Evolutionary conservation across 805 yeast genomes (phyloP), one percentile per base, ranked within the genome.

Genomic region (Zygosaccharomyces pseudorouxii): DNA sequence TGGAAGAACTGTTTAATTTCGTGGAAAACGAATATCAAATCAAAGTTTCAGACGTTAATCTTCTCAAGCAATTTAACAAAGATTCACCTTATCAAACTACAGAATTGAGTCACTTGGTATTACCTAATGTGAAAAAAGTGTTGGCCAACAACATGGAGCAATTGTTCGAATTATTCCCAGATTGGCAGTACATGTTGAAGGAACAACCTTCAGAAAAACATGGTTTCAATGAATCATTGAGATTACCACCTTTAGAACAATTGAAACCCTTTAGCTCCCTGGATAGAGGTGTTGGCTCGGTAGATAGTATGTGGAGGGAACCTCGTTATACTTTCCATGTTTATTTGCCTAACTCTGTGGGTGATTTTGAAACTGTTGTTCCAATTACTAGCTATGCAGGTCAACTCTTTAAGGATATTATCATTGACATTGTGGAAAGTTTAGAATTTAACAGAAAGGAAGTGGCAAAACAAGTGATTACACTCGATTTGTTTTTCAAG

Each of bases 401-500:
- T 0, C 70, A 87, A 47, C 63, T 92, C 22, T 73, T 89, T 55
- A 79, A 87, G 53, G 98, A 93, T 62, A 71, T 87, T 29, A 73
- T 83, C 30, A 76, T 78, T 43, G 97, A 92, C 66, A 69, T 86
- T 28, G 78, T 90, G 46, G 81, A 84, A 51, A 81, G 84, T 56
- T 71, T 92, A 71, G 95, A 90, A 55, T 93, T 88, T 73, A 93
- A 93, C 69, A 83, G 96, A 61, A 80, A 79, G 40, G 93, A 87
- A 54, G 95, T 88, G 8, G 82, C 96, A 0, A 81, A 86, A 53
- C 97, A 89, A 65, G 76, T 93, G 38, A 76, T 88, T 27, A 79
- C 83, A 5, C 68, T 93, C 47, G 89, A 85, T 59, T 65, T 79
- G 46, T 90, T 81, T 59, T 89, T 89, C 71, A 75, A 79, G 52